Conservation (phyloP, 768 basidiomycete genomes). For the Rhizopogon roseolus region DNA sequence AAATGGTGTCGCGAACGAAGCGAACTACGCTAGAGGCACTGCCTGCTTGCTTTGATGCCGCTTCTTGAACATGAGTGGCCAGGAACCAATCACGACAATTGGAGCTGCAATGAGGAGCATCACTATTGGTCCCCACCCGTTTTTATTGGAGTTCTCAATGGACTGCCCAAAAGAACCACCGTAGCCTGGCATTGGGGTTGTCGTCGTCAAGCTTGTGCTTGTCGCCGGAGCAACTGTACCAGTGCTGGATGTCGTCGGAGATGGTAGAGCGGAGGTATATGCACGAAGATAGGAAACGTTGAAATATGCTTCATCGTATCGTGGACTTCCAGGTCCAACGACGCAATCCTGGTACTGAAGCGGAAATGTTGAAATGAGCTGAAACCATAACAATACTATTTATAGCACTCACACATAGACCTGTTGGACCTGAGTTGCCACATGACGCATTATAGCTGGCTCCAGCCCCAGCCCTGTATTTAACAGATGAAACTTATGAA, state of each 20-base stretch:
- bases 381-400: neutral
- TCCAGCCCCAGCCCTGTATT: constrained; percentile 44
- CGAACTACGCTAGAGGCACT: neutral
- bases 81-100: neutral
- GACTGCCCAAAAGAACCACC: neutral
- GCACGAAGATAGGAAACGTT: constrained; percentile 64
- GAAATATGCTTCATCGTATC: constrained; percentile 58
- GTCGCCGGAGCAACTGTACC: neutral
- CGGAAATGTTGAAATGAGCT: neutral
- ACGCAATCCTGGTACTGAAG: constrained; percentile 50
- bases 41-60: neutral
- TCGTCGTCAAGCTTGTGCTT: neutral
- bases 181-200: neutral
- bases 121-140: neutral
- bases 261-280: constrained; percentile 32
- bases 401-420: constrained; percentile 33
- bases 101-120: neutral
- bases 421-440: constrained; percentile 29
- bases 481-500: neutral
- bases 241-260: neutral
- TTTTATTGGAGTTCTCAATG: neutral
- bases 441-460: constrained; percentile 40
- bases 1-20: too few species aligned
- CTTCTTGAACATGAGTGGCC: neutral
- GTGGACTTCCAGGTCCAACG: constrained; percentile 47